These are phyloP conservation scores for Zymoseptoria brevis DNA, from an alignment of 2,329 filamentous ascomycete species.

Conservation along the genomic window DNA sequence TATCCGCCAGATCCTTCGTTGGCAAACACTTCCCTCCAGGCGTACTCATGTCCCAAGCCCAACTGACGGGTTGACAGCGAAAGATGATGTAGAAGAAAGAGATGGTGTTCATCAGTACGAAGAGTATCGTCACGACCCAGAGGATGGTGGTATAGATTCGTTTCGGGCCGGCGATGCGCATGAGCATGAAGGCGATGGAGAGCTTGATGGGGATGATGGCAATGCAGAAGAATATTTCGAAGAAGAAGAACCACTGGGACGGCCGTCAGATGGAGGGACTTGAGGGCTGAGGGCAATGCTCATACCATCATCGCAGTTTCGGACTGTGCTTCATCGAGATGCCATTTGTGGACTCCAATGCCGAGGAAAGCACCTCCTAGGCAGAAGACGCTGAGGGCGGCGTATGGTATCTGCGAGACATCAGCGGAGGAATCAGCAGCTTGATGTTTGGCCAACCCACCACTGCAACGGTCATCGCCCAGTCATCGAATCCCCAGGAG, in stretches of 20 bases:
- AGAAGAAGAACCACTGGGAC: slow-evolving; percentile 31
- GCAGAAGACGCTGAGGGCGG: slow-evolving; percentile 23
- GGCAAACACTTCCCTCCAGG: slow-evolving; percentile 25
- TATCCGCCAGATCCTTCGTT: slow-evolving; percentile 21
- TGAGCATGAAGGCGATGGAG: slow-evolving; percentile 31
- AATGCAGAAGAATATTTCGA: slow-evolving; percentile 32
- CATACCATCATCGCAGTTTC: slow-evolving; percentile 19
- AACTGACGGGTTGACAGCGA: slow-evolving; percentile 29
- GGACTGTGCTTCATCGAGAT: slow-evolving; percentile 12
- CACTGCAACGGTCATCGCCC: slow-evolving; percentile 19
- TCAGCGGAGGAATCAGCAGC: slow-evolving; percentile 2
- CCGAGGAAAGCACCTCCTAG: slow-evolving; percentile 27
- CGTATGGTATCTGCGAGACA: slow-evolving; percentile 18
- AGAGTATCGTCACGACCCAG: slow-evolving; percentile 26
- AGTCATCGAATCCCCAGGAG: slow-evolving; percentile 28
- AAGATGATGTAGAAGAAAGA: slow-evolving; percentile 32
- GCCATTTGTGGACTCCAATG: slow-evolving; percentile 25
- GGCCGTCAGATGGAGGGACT: slow-evolving; percentile 4
- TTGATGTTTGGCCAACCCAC: slow-evolving; percentile 7
- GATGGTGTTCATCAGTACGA: slow-evolving; percentile 38
- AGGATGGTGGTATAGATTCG: slow-evolving; percentile 23
- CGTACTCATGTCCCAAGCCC: slow-evolving; percentile 23
- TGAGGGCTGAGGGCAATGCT: background rate
- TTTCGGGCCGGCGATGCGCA: slow-evolving; percentile 28
- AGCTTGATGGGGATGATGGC: slow-evolving; percentile 32